These are phyloP conservation scores for Asterionellopsis glacialis DNA, from an alignment of 108 stramenopile species.

Conservation along the genomic window DNA sequence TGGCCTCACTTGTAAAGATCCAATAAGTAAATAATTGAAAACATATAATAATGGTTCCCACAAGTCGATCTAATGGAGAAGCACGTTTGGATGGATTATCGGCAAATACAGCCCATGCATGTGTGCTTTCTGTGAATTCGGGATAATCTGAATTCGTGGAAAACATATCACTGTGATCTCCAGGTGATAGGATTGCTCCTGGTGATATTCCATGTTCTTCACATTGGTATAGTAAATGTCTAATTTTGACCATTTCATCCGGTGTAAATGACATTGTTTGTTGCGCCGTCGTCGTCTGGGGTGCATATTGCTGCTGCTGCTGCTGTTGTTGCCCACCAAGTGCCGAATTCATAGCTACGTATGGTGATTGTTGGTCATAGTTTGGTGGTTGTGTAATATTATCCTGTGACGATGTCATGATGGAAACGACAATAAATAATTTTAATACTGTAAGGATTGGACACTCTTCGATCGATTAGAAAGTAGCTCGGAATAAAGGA, in stretches of 20 bases:
- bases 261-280: no score
- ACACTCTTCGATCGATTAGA: no score
- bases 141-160: constrained; percentile 13
- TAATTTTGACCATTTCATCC: neutral
- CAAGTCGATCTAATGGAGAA: constrained; percentile 22
- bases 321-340: no score
- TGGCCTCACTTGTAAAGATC: constrained; percentile 38
- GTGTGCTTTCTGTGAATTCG: constrained; percentile 32
- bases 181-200: constrained; percentile 5
- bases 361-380: no score
- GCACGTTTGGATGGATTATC: constrained; percentile 25
- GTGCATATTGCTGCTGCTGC: no score
- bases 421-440: neutral
- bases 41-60: constrained; percentile 30
- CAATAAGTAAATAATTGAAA: constrained; percentile 41
- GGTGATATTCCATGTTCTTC: no score
- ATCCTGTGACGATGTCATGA: no score
- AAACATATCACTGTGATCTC: constrained; percentile 6
- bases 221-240: constrained; percentile 1
- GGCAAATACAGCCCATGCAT: constrained; percentile 40
- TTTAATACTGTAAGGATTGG: no score
- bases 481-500: no score
- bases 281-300: no score
- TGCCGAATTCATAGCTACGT: no score
- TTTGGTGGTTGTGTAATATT: no score